These are phyloP conservation scores for Sarcomyxa edulis DNA, from an alignment of 768 basidiomycete species.

Conservation along the genomic window DNA sequence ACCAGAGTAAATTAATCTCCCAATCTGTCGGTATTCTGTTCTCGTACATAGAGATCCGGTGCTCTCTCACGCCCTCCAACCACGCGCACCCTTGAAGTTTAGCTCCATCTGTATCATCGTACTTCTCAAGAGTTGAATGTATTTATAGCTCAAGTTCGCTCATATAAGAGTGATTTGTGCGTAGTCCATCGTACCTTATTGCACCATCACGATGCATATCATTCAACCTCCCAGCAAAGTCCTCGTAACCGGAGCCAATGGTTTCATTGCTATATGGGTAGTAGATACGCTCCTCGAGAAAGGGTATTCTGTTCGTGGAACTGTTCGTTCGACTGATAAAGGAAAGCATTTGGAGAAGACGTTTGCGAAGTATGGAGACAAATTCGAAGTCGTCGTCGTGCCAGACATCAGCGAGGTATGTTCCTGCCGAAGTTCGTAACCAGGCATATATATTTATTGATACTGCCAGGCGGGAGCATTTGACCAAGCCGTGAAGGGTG, in stretches of 20 bases:
- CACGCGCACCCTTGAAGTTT: too few species aligned
- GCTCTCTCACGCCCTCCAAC: too few species aligned
- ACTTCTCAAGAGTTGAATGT: too few species aligned
- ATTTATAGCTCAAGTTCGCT: too few species aligned
- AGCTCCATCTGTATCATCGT: too few species aligned
- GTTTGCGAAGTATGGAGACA: slow-evolving; percentile 50
- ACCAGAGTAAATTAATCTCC: too few species aligned
- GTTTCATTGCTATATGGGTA: slow-evolving; percentile 58
- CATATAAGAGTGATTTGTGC: too few species aligned
- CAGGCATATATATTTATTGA: too few species aligned
- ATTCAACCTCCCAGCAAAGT: slow-evolving; percentile 26
- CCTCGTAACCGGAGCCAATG: slow-evolving; percentile 56
- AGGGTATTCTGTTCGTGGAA: slow-evolving; percentile 61
- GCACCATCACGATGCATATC: slow-evolving; percentile 26
- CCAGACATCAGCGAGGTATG: slow-evolving; percentile 51
- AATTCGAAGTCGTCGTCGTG: slow-evolving; percentile 62
- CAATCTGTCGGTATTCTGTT: too few species aligned
- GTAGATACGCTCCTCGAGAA: slow-evolving; percentile 49
- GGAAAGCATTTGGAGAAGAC: slow-evolving; percentile 47
- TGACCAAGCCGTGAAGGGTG: slow-evolving; percentile 72
- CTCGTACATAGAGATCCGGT: too few species aligned
- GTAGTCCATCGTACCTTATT: too few species aligned
- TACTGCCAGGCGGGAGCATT: slow-evolving; percentile 73
- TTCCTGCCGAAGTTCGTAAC: too few species aligned
- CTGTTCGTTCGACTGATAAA: slow-evolving; percentile 61